Percentiles rank a stretch among this genome's conserved stretches.
Conservation (phyloP, 352 stramenopile genomes). For the Salisapilia sapeloensis region DNA sequence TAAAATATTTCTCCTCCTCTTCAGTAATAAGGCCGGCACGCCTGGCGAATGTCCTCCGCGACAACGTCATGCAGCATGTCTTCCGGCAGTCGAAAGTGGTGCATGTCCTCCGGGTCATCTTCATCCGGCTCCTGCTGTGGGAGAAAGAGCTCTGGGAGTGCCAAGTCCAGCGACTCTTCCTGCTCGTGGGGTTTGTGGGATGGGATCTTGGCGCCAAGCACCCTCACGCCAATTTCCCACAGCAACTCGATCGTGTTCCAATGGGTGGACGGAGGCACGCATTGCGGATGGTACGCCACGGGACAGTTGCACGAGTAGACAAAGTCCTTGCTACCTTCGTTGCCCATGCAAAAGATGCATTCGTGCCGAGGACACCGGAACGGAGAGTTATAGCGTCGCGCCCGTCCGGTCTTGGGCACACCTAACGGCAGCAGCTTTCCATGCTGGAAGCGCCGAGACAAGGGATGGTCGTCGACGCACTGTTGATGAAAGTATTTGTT, state of each 20-base stretch:
- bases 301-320: conserved; percentile 87
- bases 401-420: conserved; percentile 7
- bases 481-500: conserved; percentile 77
- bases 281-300: conserved; percentile 84
- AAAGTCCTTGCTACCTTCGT: conserved; percentile 52
- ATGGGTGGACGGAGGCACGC: conserved; percentile 76
- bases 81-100: conserved; percentile 66
- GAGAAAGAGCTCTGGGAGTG: conserved; percentile 63
- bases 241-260: conserved; percentile 88
- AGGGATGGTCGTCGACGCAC: conserved; percentile 44
- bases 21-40: too few species aligned
- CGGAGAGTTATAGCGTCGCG: conserved; percentile 45
- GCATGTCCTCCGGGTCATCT: conserved; percentile 23
- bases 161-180: conserved; percentile 65
- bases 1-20: too few species aligned
- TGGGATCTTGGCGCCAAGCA: too few species aligned
- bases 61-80: conserved; percentile 60
- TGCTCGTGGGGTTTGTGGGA: conserved; percentile 67
- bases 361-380: conserved; percentile 82
- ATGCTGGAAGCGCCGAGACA: conserved; percentile 28
- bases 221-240: too few species aligned
- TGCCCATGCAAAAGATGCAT: conserved; percentile 64
- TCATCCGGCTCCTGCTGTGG: conserved; percentile 41
- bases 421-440: conserved; percentile 10
- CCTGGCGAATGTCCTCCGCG: too few species aligned